Conservation (phyloP, 140 eudicot genomes). For the Senecio squalidus region DNA sequence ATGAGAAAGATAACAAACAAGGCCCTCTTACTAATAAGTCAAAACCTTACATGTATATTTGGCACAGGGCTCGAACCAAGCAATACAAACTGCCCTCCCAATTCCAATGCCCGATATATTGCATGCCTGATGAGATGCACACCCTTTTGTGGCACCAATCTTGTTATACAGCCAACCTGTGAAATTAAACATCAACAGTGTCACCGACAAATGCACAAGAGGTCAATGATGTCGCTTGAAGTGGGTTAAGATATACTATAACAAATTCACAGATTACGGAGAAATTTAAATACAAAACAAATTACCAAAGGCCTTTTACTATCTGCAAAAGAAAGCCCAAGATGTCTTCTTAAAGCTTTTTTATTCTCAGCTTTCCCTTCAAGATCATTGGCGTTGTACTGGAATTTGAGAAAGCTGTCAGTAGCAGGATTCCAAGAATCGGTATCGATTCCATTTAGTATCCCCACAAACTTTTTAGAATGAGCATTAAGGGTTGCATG, state of each 20-base stretch:
- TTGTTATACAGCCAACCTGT: constrained; percentile 95
- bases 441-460: constrained; percentile 91
- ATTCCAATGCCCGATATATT: constrained; percentile 69
- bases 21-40: constrained; percentile 5
- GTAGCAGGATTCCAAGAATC: constrained; percentile 97
- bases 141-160: constrained; percentile 98
- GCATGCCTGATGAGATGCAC: constrained; percentile 97
- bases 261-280: not conserved
- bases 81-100: constrained; percentile 94
- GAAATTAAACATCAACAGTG: constrained; percentile 7
- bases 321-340: constrained; percentile 60
- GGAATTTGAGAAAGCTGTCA: constrained; percentile 65
- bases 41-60: constrained; percentile 57
- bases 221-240: too few species aligned
- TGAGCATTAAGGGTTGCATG: constrained; percentile 76
- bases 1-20: constrained; percentile 14
- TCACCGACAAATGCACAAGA: too few species aligned
- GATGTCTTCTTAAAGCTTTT: constrained; percentile 64
- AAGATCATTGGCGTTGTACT: constrained; percentile 61
- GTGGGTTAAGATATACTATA: not conserved
- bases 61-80: constrained; percentile 99
- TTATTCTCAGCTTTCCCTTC: constrained; percentile 78
- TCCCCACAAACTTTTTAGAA: constrained; percentile 86
- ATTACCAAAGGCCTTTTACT: constrained; percentile 65
- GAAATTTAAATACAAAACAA: constrained; percentile 9